Evolutionary conservation across 805 yeast genomes (phyloP), one percentile per base, ranked within the genome.

Genomic region (Metschnikowia peoriensis): DNA sequence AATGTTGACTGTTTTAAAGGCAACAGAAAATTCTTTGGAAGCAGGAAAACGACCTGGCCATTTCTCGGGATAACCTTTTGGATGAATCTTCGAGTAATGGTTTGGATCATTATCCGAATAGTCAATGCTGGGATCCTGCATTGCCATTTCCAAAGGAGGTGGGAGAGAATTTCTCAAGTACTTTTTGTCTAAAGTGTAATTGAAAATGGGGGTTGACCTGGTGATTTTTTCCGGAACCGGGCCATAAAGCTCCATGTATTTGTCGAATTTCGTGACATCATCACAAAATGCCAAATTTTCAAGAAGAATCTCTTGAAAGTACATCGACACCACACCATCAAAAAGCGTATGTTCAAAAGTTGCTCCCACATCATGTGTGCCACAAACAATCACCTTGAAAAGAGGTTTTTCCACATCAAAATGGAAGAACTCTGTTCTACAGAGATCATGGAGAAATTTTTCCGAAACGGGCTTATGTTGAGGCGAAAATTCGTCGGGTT

Each of bases 311-410:
- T 73, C 73, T 47, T 72, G 76, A 57, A 73, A 68, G 44, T 59
- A 58, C 32, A 58, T 60, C 0, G 69, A 76, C 9, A 66, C 73
- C 7, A 72, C 58, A 1, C 77, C 78, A 53, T 73, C 78, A n/a
- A 67, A 67, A 12, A 71, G 61, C 6, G 76, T 66, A 55, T 73
- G 78, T 47, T 73, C 78, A 27, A 70, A 65, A 0, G 62, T 61
- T 2, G 50, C 68, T 4, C 66, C 61, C 22, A 73, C 48, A 32
- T 63, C 55, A 27, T 51, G 51, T 2, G 56, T 47, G 0, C 68
- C 71, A 2, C 62, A 47, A 9, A 72, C 39, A 16, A 68, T 35
- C 37, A 72, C 37, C 44, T 63, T 66, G 57, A 73, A 65, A 17
- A 70, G 59, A 6, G 75, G 74, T 41, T 53, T 53, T 7, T 68